These are phyloP conservation scores for Chlamydomonas asymmetrica DNA, from an alignment of 139 green algal species.

Conservation along the genomic window DNA sequence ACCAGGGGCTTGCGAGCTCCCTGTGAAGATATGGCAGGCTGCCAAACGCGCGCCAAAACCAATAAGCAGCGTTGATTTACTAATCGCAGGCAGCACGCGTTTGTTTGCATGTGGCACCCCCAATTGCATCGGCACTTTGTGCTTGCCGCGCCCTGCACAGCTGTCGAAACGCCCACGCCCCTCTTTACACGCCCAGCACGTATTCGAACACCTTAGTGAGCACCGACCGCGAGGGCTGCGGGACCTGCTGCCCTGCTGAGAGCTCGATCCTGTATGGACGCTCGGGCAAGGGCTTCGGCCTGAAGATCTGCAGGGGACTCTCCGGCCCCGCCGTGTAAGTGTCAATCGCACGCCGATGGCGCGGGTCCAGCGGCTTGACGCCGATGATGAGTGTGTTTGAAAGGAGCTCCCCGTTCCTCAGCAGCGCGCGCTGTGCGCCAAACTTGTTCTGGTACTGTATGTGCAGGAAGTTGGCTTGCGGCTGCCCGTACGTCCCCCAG, in stretches of 20 bases:
- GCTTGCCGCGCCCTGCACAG: no score
- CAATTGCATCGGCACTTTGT: no score
- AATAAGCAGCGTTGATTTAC: no score
- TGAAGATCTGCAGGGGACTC: background rate
- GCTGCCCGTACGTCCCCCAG: constrained; percentile 54
- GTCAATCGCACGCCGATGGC: constrained; percentile 30
- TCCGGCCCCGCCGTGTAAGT: background rate
- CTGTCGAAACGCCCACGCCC: no score
- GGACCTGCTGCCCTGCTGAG: constrained; percentile 28
- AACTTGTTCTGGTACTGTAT: constrained; percentile 62
- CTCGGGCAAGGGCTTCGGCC: constrained; percentile 22
- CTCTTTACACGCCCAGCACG: constrained; percentile 36
- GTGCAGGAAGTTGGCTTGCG: constrained; percentile 58
- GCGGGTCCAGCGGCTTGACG: constrained; percentile 54
- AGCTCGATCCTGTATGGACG: constrained; percentile 52
- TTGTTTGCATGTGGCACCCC: no score
- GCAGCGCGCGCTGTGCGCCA: constrained; percentile 52
- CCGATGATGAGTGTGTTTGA: constrained; percentile 50
- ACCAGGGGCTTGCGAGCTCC: no score
- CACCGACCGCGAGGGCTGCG: constrained; percentile 34
- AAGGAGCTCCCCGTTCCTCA: constrained; percentile 53
- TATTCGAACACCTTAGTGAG: constrained; percentile 50
- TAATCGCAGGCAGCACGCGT: no score
- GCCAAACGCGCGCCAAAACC: no score
- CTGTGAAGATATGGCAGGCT: no score